Evolutionary conservation across 352 stramenopile species (phyloP).

Genomic region (Thraustochytrium sp.): DNA sequence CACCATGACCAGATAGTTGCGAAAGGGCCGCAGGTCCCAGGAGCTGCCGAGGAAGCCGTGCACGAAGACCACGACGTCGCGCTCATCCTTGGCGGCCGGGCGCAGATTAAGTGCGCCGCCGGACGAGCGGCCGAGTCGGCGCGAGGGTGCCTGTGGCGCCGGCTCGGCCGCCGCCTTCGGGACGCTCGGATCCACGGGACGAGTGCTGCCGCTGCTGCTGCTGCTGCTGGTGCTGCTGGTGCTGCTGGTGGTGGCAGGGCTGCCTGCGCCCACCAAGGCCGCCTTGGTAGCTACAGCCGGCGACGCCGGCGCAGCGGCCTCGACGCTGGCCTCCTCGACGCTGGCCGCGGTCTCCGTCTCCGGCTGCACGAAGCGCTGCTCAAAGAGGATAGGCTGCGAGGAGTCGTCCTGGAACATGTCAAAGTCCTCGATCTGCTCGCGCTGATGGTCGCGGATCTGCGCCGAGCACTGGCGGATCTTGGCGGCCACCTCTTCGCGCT

Average conservation of each 20-base stretch:
- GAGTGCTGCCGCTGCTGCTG: no score
- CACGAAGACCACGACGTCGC: slow-evolving; percentile 1
- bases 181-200: no score
- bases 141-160: no score
- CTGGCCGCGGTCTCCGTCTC: no score
- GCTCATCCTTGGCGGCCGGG: background rate
- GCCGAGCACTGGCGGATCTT: slow-evolving; percentile 15
- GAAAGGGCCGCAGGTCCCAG: slow-evolving; percentile 32
- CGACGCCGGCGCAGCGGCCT: no score
- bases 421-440: slow-evolving; percentile 7
- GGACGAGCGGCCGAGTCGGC: background rate
- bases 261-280: no score
- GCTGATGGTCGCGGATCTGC: slow-evolving; percentile 18
- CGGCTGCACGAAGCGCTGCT: slow-evolving; percentile 21
- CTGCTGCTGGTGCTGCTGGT: no score
- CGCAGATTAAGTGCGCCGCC: background rate
- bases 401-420: slow-evolving; percentile 21
- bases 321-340: no score
- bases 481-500: background rate
- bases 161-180: no score
- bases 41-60: slow-evolving; percentile 17
- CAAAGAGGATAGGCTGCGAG: slow-evolving; percentile 12
- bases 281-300: background rate
- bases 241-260: no score
- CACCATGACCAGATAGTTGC: slow-evolving; percentile 27